Base-by-base conservation (phyloP, 257 asterid species). In the Nemophila menziesii region DNA sequence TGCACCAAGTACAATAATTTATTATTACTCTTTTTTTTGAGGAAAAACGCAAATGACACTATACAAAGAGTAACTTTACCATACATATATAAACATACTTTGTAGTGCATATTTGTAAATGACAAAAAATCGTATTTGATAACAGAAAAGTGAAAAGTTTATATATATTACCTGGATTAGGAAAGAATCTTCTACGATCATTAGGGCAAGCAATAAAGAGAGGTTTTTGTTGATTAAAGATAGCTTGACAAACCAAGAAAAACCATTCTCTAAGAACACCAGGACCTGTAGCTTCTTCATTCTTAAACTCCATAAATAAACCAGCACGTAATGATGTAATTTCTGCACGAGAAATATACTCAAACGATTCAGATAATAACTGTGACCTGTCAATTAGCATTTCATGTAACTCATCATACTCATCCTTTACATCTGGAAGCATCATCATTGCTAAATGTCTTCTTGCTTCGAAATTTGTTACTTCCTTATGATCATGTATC, bases 221-320 rank as follows among this genome's bases (percentile, higher is more conserved):
- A 18, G 96, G 82, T 65, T 90, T 79, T 59, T 82, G 89, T 54
- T 94, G 93, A 67, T 82, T 77, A 64, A 90, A 90, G 22, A 85
- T 70, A 40, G 79, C 93, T 61, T 79, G 96, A 63, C 89, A 85
- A 39, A 85, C 93, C 79, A 81, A 71, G 67, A 77, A 64, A 72
- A 90, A 85, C 99, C 99, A 90, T 63, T 90, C 99, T 38, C 96
- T 72, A 52, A 90, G 72, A 23, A 90, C 96, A 23, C 99, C 96
- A 39, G 99, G 96, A 13, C 99, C 99, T 4, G 99, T 85, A 49
- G 99, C 96, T 62, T 90, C 94, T 68, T 85, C 99, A 41, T 82
- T 73, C 77, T 85, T 85, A 80, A 90, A 90, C 78, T 82, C 96
- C 94, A 90, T 74, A 54, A 79, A 77, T 36, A 90, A 69, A 34